phyloP scores from a whole-genome alignment of 2,329 filamentous ascomycete species.

The Coniella vitis region DNA sequence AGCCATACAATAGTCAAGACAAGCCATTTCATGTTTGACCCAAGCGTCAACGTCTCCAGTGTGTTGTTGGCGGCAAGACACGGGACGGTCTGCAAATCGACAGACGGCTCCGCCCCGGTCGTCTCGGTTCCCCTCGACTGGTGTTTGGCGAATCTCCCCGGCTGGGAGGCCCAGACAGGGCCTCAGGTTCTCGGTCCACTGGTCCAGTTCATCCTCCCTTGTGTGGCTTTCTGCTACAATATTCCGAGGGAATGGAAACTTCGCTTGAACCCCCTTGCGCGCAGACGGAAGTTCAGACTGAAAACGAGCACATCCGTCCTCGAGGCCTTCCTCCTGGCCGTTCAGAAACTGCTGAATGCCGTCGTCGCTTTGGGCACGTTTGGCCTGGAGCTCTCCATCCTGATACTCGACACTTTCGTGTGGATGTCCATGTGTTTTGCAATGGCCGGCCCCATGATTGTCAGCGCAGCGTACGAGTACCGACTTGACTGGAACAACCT shows the following conservation, averaged over 20 bases:
- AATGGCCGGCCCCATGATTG: slow-evolving; percentile 24
- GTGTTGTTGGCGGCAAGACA: not conserved
- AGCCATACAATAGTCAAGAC: not conserved
- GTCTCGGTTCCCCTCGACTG: slow-evolving; percentile 19
- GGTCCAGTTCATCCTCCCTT: slow-evolving; percentile 23
- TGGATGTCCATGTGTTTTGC: slow-evolving; percentile 25
- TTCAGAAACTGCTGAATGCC: not conserved
- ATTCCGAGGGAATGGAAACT: slow-evolving; percentile 22
- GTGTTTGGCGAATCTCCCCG: slow-evolving; percentile 17
- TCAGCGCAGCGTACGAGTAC: slow-evolving; percentile 26
- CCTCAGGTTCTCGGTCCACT: slow-evolving; percentile 22
- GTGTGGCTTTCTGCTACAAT: slow-evolving; percentile 23
- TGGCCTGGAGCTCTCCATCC: slow-evolving; percentile 12
- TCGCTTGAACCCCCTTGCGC: slow-evolving; percentile 14
- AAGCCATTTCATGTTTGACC: not conserved
- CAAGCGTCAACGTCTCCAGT: not conserved
- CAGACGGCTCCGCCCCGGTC: slow-evolving; percentile 13
- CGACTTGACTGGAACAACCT: slow-evolving; percentile 22
- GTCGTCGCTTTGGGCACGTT: not conserved
- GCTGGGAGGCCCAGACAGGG: slow-evolving; percentile 21
- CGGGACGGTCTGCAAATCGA: not conserved
- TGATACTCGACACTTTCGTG: slow-evolving; percentile 21
- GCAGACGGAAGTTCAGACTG: not conserved
- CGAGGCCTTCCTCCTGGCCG: not conserved
- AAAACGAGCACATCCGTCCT: not conserved